Evolutionary conservation across 2,329 filamentous ascomycete species (phyloP), one percentile per base, ranked within the genome.

Genomic region (Fusarium kyushuense): DNA sequence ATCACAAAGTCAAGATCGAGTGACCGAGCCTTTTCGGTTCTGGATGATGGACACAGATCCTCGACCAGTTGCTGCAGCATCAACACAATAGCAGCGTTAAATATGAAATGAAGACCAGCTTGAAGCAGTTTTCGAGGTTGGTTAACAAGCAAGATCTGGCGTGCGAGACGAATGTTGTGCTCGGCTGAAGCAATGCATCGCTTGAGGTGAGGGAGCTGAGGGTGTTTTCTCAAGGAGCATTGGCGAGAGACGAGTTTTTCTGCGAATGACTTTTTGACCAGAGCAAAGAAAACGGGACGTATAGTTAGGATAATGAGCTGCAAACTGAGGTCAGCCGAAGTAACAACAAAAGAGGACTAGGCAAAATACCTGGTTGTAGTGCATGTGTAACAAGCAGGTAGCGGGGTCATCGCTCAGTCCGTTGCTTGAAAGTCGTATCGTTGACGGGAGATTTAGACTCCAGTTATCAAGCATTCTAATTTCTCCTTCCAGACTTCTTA

Each of bases 81-180:
- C 32, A 86, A 76, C 19, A 84, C 78, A 36, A 84, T 77, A 56
- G 83, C 81, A 4, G 84, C 82, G 70, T 84, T 84, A 76, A 86
- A 85, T 38, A 85, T 78, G 66, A 81, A 79, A 73, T 85, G 83
- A 49, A 85, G 75, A 12, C 81, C 80, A 0, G 79, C 77, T 40
- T 84, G 79, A 11, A 83, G 76, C 4, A 84, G 77, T 64, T 80
- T 83, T 16, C 77, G 75, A 32, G 76, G 75, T 10, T 75, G 73
- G 43, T 79, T 79, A 7, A 81, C 71, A 25, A 75, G 70, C 6
- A 77, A 72, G 12, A 83, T 72, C 56, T 81, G 78, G 19, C 79
- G 77, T 11, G 80, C 84, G 2, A 86, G 77, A 2, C 75, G 74
- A 33, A 86, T 77, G 58, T 84, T 86, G 56, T 75, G 76, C 21